A percentile compares a stretch with the other conserved stretches of the same genome.
These are phyloP conservation scores for Shiraia bambusicola DNA, from an alignment of 2,329 filamentous ascomycete genomes.

Conservation along the genomic window DNA sequence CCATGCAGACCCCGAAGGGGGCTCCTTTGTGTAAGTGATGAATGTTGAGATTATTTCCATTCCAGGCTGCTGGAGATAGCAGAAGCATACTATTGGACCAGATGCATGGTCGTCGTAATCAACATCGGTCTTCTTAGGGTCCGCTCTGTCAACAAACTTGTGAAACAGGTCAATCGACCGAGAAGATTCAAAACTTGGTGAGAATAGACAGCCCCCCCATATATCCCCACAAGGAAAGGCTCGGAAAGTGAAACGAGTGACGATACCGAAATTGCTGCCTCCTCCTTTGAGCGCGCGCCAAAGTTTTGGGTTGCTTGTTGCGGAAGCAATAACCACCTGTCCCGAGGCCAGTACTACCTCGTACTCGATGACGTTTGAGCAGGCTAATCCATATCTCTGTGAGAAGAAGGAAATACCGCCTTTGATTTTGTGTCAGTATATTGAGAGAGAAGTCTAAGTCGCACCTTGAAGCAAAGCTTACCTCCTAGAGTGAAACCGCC, in stretches of 20 bases:
- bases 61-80: slow-evolving; percentile 55
- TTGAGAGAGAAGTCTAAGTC: background rate
- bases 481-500: slow-evolving; percentile 3
- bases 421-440: slow-evolving; percentile 1
- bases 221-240: slow-evolving; percentile 18
- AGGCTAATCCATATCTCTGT: slow-evolving; percentile 4
- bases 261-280: slow-evolving; percentile 20
- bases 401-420: slow-evolving; percentile 12
- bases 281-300: slow-evolving; percentile 32
- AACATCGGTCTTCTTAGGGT: background rate
- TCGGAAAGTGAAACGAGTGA: slow-evolving; percentile 32
- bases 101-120: slow-evolving; percentile 44
- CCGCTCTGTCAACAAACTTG: slow-evolving; percentile 1
- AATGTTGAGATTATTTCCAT: slow-evolving; percentile 47
- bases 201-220: slow-evolving; percentile 40
- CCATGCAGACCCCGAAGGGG: slow-evolving; percentile 24
- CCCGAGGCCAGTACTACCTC: slow-evolving; percentile 40
- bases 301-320: slow-evolving; percentile 11
- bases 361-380: slow-evolving; percentile 16
- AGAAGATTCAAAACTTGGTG: slow-evolving; percentile 1
- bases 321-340: slow-evolving; percentile 3
- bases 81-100: slow-evolving; percentile 54
- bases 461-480: background rate
- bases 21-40: slow-evolving; percentile 45
- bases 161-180: slow-evolving; percentile 2